phyloP scores from a whole-genome alignment of 176 grass and related monocot species.

The Ampelocalamus luodianensis region DNA sequence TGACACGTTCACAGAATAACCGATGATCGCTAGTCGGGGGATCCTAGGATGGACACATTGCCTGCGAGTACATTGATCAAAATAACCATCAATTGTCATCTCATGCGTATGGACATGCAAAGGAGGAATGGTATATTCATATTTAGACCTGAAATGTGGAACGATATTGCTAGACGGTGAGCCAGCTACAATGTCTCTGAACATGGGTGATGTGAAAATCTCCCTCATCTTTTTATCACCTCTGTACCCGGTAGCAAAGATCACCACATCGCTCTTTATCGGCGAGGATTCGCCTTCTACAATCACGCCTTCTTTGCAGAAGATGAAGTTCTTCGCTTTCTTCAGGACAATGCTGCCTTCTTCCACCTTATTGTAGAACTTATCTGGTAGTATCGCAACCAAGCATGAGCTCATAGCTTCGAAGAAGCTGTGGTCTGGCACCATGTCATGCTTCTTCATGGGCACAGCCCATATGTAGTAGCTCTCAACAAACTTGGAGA shows the following conservation, averaged over 20 bases:
- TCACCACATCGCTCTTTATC: not conserved
- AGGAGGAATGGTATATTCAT: no score
- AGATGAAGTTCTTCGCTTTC: not conserved
- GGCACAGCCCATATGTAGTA: not conserved
- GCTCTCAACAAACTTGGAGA: not conserved
- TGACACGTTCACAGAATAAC: not conserved
- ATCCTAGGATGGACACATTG: conserved; percentile 1
- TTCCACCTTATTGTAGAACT: not conserved
- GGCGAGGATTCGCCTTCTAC: not conserved
- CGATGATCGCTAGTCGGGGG: not conserved
- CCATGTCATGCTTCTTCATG: not conserved
- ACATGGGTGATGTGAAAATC: not conserved
- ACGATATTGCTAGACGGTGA: no score
- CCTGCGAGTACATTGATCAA: not conserved
- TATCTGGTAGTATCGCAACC: not conserved
- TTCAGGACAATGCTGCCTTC: not conserved
- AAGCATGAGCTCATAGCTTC: not conserved
- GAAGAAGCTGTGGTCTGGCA: not conserved
- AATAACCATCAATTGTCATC: not conserved
- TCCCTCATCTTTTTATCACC: not conserved
- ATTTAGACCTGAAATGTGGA: no score
- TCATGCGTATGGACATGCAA: no score
- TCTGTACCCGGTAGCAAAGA: not conserved
- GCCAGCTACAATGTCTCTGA: no score
- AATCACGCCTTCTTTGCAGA: not conserved